Base-by-base conservation (phyloP, 2,329 filamentous ascomycete genomes). In the Magnaporthiopsis poae region DNA sequence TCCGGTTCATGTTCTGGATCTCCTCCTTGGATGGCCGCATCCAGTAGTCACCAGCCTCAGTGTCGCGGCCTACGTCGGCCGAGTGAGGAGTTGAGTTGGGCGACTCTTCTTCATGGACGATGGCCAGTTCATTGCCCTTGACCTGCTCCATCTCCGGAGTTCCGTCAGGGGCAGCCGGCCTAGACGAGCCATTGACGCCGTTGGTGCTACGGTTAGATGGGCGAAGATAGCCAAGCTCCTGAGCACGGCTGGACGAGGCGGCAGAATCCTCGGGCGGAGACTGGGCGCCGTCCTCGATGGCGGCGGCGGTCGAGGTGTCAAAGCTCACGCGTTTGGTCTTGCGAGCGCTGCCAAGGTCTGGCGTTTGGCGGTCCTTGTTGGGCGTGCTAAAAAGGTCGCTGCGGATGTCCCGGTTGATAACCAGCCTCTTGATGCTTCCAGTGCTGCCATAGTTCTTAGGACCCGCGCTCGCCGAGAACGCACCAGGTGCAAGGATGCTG, bases 291-390 rank as follows among this genome's bases (percentile, higher is more conserved):
- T 76, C 56, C 67, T 78, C 77, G 39, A 77, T 74, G 12, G 78
- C 75, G 69, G 81, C 81, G 21, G 64, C 67, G 39, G 81, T 83
- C 72, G 84, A 84, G 4, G 88, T 87, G 74, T 96, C 92, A 72
- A 98, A 99, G 79, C 92, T 97, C 65, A 99, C 95, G 65, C 90
- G 88, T 81, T 96, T 97, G 70, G 89, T 88, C 60, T 90, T 78
- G 72, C 88, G 88, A 69, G 80, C 75, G 69, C 82, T 76, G 62
- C 75, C 67, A 61, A 77, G 71, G 18, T 82, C 82, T 0, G 65
- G 35, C 1, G 62, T n/a, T 21, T 76, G 72, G 71, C 80, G 83
- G 52, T 84, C 81, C 73, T 83, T 86, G 66, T 79, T 82, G 0
- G 86, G 85, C 1, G 86, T 85, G 2, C 82, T 83, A 74, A 89